Evolutionary conservation across 768 basidiomycete genomes (phyloP).

Genomic region (Lactarius vividus): DNA sequence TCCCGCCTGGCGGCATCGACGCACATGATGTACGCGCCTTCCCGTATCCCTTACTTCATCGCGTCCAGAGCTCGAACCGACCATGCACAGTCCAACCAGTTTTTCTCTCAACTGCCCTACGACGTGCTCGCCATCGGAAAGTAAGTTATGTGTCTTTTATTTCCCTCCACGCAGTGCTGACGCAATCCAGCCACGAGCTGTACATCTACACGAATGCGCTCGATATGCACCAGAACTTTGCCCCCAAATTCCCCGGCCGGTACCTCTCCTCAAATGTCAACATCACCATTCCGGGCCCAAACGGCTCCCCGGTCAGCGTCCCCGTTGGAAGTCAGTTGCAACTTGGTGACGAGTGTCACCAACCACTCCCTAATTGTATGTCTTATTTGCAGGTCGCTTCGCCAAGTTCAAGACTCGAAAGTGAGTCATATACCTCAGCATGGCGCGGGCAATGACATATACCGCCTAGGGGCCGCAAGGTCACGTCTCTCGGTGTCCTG

Average conservation of each 20-base stretch:
- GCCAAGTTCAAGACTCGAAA: slow-evolving; percentile 71
- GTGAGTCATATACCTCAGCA: slow-evolving; percentile 40
- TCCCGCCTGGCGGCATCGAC: slow-evolving; percentile 66
- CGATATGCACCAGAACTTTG: slow-evolving; percentile 73
- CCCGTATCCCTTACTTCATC: neutral
- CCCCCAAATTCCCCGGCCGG: slow-evolving; percentile 59
- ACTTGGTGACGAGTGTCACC: neutral
- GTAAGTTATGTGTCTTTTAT: slow-evolving; percentile 37
- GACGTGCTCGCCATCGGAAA: slow-evolving; percentile 86
- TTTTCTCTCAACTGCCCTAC: slow-evolving; percentile 70
- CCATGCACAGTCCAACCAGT: slow-evolving; percentile 57
- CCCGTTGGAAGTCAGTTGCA: slow-evolving; percentile 44
- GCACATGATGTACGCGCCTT: slow-evolving; percentile 56
- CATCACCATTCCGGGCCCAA: slow-evolving; percentile 59
- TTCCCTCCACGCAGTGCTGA: slow-evolving; percentile 12
- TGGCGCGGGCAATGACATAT: neutral
- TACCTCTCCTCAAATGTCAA: slow-evolving; percentile 87
- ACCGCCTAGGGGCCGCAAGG: slow-evolving; percentile 52
- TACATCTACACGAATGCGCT: slow-evolving; percentile 65
- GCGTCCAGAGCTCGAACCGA: slow-evolving; percentile 6
- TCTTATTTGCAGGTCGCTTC: slow-evolving; percentile 46
- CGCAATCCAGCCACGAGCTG: slow-evolving; percentile 63
- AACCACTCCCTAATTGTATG: neutral
- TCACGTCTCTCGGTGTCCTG: slow-evolving; percentile 79
- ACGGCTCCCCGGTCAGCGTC: slow-evolving; percentile 38